phyloP scores from a whole-genome alignment of 2,329 filamentous ascomycete species.

The Cladosporium cucumerinum region DNA sequence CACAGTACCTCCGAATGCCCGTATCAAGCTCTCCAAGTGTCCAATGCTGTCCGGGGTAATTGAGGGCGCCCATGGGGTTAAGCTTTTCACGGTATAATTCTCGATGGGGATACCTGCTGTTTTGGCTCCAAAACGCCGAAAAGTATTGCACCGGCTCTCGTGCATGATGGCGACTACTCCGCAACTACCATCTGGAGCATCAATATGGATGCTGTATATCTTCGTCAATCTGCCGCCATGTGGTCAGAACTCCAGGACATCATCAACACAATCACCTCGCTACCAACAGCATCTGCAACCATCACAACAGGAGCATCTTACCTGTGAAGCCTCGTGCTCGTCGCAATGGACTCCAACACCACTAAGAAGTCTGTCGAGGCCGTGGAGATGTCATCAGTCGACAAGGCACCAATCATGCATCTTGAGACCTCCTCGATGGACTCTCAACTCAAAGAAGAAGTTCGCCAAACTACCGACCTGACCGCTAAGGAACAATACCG shows the following conservation, averaged over 20 bases:
- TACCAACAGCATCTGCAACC: neutral
- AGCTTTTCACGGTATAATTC: neutral
- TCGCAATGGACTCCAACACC: slow-evolving; percentile 17
- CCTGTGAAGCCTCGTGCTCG: slow-evolving; percentile 12
- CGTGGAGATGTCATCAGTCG: slow-evolving; percentile 15
- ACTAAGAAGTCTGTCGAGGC: slow-evolving; percentile 15
- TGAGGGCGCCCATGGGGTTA: slow-evolving; percentile 7
- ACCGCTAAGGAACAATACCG: slow-evolving; percentile 27
- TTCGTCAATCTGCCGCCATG: slow-evolving; percentile 13
- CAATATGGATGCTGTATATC: slow-evolving; percentile 12
- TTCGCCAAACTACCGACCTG: slow-evolving; percentile 20
- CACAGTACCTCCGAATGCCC: slow-evolving; percentile 8
- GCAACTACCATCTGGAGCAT: neutral
- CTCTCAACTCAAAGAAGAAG: slow-evolving; percentile 18
- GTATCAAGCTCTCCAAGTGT: neutral
- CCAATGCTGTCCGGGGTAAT: neutral
- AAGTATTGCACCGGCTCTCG: neutral
- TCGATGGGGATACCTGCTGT: slow-evolving; percentile 10
- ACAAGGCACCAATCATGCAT: slow-evolving; percentile 21
- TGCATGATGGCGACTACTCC: slow-evolving; percentile 1
- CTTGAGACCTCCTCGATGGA: slow-evolving; percentile 15
- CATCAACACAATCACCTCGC: neutral
- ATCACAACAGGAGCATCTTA: neutral
- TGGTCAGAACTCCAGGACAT: slow-evolving; percentile 9
- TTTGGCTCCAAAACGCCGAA: neutral